Percentiles rank a stretch among this genome's conserved stretches.
Evolutionary conservation across 495 filamentous ascomycete species (phyloP).

Genomic region (Penicillium samsonianum): DNA sequence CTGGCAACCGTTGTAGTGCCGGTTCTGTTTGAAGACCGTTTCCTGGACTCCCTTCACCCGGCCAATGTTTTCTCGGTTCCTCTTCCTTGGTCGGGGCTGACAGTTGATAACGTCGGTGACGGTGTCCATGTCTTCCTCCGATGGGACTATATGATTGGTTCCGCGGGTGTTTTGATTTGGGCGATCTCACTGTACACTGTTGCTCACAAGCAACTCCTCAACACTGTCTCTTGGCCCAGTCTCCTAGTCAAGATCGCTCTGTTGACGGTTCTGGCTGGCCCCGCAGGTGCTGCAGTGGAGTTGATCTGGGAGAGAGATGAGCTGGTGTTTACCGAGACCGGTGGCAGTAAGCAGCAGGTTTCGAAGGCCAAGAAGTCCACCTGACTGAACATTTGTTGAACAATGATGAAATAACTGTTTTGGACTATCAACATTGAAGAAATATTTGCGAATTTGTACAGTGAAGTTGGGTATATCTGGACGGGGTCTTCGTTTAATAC

Average conservation of each 20-base stretch:
- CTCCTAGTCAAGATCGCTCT: conserved; percentile 37
- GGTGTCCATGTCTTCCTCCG: conserved; percentile 56
- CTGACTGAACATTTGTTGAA: neutral
- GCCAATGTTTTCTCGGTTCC: conserved; percentile 41
- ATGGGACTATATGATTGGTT: conserved; percentile 60
- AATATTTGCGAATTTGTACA: neutral
- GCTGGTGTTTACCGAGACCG: conserved; percentile 39
- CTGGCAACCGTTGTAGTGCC: conserved; percentile 42
- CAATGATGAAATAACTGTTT: neutral
- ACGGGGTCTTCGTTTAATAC: neutral
- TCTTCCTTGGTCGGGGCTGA: conserved; percentile 43
- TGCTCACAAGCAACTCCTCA: conserved; percentile 41
- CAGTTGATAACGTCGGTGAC: conserved; percentile 44
- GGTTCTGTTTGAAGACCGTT: conserved; percentile 34
- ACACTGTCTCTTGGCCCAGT: conserved; percentile 30
- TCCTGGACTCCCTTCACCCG: conserved; percentile 38
- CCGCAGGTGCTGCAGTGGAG: conserved; percentile 50
- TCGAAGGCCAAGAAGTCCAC: conserved; percentile 28
- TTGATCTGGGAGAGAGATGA: conserved; percentile 62
- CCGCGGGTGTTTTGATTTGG: conserved; percentile 55
- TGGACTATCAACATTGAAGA: neutral
- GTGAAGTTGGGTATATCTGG: neutral
- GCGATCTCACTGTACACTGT: conserved; percentile 45
- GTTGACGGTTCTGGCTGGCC: conserved; percentile 50
- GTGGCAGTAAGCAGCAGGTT: conserved; percentile 23